Conservation (phyloP, 495 filamentous ascomycete genomes). For the Entonaema liquescens region DNA sequence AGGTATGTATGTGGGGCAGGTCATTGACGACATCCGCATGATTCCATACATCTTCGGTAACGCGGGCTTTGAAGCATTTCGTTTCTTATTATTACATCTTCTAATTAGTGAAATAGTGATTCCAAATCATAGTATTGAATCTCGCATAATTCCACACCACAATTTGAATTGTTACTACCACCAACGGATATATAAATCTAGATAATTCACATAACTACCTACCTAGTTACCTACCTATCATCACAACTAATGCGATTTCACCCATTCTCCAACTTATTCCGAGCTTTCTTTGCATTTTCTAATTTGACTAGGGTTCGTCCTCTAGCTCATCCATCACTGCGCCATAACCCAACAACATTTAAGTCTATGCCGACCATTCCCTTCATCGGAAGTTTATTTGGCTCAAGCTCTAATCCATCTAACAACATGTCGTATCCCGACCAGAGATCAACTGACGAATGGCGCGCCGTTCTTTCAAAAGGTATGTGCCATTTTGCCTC, state of each 20-base stretch:
- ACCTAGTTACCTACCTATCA: neutral
- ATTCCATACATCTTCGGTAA: neutral
- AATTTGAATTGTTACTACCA: neutral
- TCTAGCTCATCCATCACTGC: slow-evolving; percentile 21
- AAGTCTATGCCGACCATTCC: slow-evolving; percentile 76
- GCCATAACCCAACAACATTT: slow-evolving; percentile 34
- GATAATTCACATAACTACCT: too few relatives aligned
- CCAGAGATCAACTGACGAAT: slow-evolving; percentile 81
- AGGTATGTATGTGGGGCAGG: slow-evolving; percentile 7
- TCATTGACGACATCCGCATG: slow-evolving; percentile 1
- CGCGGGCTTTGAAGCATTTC: neutral
- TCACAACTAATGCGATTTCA: slow-evolving; percentile 64
- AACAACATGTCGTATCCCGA: slow-evolving; percentile 78
- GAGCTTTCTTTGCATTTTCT: slow-evolving; percentile 55
- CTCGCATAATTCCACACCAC: slow-evolving; percentile 11
- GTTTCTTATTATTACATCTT: neutral
- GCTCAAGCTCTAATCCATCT: slow-evolving; percentile 58
- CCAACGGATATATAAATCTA: slow-evolving; percentile 3
- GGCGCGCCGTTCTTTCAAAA: slow-evolving; percentile 81
- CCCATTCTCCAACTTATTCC: slow-evolving; percentile 59
- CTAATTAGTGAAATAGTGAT: slow-evolving; percentile 19
- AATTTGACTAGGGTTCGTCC: slow-evolving; percentile 46
- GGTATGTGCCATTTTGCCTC: slow-evolving; percentile 59
- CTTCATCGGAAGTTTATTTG: slow-evolving; percentile 82
- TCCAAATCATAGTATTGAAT: slow-evolving; percentile 31